Base-by-base conservation (phyloP, 2,329 filamentous ascomycete species). In the Ceratocystis lukuohia region DNA sequence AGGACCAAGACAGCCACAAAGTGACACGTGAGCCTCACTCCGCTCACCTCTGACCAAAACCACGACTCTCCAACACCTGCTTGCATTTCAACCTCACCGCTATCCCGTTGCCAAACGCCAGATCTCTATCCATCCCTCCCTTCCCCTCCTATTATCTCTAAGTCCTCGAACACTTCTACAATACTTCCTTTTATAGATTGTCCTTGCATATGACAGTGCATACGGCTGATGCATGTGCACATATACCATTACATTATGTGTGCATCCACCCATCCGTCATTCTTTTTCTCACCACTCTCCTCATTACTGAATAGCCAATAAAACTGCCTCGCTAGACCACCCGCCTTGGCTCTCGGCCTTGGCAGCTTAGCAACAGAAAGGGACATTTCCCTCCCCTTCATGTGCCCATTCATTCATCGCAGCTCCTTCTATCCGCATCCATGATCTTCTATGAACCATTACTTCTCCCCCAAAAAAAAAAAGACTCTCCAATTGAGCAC, bases 311-410 rank as follows among this genome's bases (percentile, higher is more conserved):
- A 30, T 8, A 20, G 53, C 28, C 53, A 33, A 57, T 33, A 17
- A 57, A 37, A 33, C 53, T 12, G 25, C 53, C n/a, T 57, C 12
- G 53, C 25, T 33, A 30, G 25, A 30, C 53, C 53, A 57, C 53
- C 53, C 53, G 25, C 53, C 53, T 57, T 57, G 53, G 53, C 53
- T 57, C 6, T 15, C 53, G 25, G 53, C 25, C 53, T 57, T 57
- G 53, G 53, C 53, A 57, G 25, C 53, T 57, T 57, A 57, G 53
- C 53, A 57, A 30, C 53, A 57, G 53, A 57, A 57, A 57, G 15
- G 33, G 28, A 57, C 12, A 57, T 30, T 20, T 22, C 7, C 28
- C 28, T 30, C 53, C 53, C 25, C 53, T n/a, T 7, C 28, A 22
- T 57, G 53, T 17, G 4, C 53, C 46, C 17, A 10, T 37, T 25